Evolutionary conservation across 768 basidiomycete genomes (phyloP).

Genomic region (Lactifluus echinatus): DNA sequence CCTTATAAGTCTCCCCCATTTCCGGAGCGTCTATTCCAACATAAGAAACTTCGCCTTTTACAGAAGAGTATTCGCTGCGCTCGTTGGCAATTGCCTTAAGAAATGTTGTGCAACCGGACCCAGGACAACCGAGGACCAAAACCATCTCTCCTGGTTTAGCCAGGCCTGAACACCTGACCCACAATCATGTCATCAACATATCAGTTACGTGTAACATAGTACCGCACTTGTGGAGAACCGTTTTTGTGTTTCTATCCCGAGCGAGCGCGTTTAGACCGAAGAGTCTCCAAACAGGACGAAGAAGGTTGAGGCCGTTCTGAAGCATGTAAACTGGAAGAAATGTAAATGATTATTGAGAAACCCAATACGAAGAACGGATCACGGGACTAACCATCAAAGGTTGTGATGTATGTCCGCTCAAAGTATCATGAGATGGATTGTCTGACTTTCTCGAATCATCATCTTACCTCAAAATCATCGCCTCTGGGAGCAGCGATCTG

Average conservation of each 20-base stretch:
- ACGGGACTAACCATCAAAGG: slow-evolving; percentile 46
- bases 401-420: slow-evolving; percentile 46
- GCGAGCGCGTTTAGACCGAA: not conserved
- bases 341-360: not conserved
- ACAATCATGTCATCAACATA: not conserved
- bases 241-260: not conserved
- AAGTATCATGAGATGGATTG: not conserved
- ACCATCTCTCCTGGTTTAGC: slow-evolving; percentile 18
- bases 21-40: slow-evolving; percentile 69
- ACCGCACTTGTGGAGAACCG: slow-evolving; percentile 9
- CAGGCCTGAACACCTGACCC: slow-evolving; percentile 13
- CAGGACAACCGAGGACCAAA: slow-evolving; percentile 51
- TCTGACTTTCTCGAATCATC: not conserved
- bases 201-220: not conserved
- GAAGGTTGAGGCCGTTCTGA: not conserved
- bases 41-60: slow-evolving; percentile 70
- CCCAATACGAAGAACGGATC: not conserved
- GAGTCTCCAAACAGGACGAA: not conserved
- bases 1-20: slow-evolving; percentile 69
- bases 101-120: slow-evolving; percentile 81
- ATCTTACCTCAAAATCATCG: slow-evolving; percentile 44
- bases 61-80: slow-evolving; percentile 50
- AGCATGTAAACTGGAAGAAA: slow-evolving; percentile 2
- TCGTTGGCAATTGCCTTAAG: slow-evolving; percentile 77
- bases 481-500: slow-evolving; percentile 54